These are phyloP conservation scores for Candida buenavistaensis DNA, from an alignment of 1,139 yeast species.

Conservation along the genomic window DNA sequence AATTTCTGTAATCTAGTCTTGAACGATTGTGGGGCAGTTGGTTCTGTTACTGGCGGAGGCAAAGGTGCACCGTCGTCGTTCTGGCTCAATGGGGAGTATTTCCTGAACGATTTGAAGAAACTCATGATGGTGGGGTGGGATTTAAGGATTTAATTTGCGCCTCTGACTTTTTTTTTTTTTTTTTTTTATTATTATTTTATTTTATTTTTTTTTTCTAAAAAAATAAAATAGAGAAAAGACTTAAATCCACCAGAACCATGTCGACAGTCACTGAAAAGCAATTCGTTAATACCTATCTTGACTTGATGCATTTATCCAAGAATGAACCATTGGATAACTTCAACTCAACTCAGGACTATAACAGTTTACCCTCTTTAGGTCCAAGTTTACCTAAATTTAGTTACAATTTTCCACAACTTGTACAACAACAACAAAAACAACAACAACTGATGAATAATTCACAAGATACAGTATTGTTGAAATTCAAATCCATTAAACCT, in stretches of 20 bases:
- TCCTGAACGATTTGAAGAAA: conserved; percentile 37
- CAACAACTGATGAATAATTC: conserved; percentile 1
- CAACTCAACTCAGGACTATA: conserved; percentile 34
- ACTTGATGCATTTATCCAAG: conserved; percentile 30
- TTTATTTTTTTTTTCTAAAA: too few species aligned
- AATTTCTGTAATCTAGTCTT: conserved; percentile 31
- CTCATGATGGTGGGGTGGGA: conserved; percentile 21
- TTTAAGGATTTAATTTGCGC: too few species aligned
- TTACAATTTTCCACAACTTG: conserved; percentile 27
- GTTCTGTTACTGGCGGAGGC: conserved; percentile 41
- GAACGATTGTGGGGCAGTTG: conserved; percentile 20
- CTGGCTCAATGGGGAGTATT: conserved; percentile 35
- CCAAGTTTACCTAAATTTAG: conserved; percentile 40
- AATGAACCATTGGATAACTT: conserved; percentile 27
- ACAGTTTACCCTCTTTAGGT: conserved; percentile 36
- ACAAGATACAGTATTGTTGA: conserved; percentile 17
- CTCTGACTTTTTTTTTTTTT: too few species aligned
- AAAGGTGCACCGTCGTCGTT: conserved; percentile 35
- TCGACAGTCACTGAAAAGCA: conserved; percentile 17
- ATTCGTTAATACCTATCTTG: conserved; percentile 36
- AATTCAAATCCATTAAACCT: conserved; percentile 45
- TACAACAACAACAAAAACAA: too few species aligned
- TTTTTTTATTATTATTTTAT: too few species aligned
- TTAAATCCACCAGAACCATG: background rate
- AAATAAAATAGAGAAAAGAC: background rate